Base-by-base conservation (phyloP, 2,329 filamentous ascomycete genomes). In the Neurospora sp. region DNA sequence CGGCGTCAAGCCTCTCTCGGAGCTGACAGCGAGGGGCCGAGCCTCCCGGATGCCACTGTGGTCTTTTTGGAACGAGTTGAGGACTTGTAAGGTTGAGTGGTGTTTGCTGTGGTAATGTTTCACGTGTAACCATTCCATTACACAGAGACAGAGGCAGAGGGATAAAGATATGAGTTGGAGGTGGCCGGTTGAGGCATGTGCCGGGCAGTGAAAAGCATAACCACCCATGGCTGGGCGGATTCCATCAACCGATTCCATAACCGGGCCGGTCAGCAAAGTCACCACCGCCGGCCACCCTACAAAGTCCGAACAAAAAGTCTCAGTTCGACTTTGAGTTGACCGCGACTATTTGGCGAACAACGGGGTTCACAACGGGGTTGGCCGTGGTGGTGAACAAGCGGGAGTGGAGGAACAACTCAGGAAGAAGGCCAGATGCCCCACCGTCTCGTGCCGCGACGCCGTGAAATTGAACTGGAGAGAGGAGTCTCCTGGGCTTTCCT, bases 391-490 rank as follows among this genome's bases (percentile, higher is more conserved):
- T 52, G 19, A 52, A 23, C 46, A 52, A 28, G 46, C 46, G 46
- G 46, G 23, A 52, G 19, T 52, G 19, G 40, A 41, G 40, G 40
- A 41, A 41, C 15, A 17, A 40, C 2, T 15, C 15, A 52, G 28
- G 28, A 36, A 33, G 52, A 33, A 62, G 23, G 52, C 23, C 52
- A 33, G 12, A 17, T 11, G 69, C 69, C 72, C 74, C 71, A 72
- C 71, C 41, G 15, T 33, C 23, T 65, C 66, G 69, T 74, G 71
- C 72, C 70, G 73, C 71, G 70, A 74, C 71, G 46, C 71, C 70
- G 70, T 71, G 40, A 75, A 75, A 75, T 73, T 73, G 72, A 73
- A 17, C 52, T 57, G 1, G 46, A 52, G 46, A 52, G 46, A 52
- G 46, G 46, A 57, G 46, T 33, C 46, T 57, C 12, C 39, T 40